Evolutionary conservation across 2,329 filamentous ascomycete species (phyloP), one percentile per base, ranked within the genome.

Genomic region (Fusarium nanum): DNA sequence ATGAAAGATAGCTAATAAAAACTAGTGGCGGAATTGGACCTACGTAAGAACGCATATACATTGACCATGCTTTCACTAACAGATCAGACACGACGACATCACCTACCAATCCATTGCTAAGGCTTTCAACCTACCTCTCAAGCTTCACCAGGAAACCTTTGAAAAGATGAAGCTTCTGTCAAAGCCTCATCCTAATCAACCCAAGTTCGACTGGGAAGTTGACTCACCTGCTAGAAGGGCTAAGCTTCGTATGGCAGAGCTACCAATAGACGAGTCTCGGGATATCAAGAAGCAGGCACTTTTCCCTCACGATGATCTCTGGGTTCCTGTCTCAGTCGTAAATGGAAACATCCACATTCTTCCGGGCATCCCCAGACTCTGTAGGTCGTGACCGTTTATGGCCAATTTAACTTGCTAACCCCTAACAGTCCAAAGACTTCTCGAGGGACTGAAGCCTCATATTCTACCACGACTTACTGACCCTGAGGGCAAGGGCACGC

Each of bases 341-440:
- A 98, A 98, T 76, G 93, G 93, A 53, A 99, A 99, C 76, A 83
- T 98, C 7, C 93, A 98, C 79, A 96, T 98, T 65, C 84, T 98
- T 4, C 96, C 96, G 1, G 96, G 96, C 1, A 92, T 98, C 18
- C 96, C 96, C 1, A 86, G 89, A 55, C 83, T 98, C 3, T 99
- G 88, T 87, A 77, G 77, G 86, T 78, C 6, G 30, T 44, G 42
- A n/a, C 12, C 12, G 23, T 23, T 12, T 12, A 18, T 23, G 23
- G 30, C 11, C 11, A 20, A 6, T 13, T 30, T 30, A 30, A 34
- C 32, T 40, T 46, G 20, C 61, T 76, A 48, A 74, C 59, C 20
- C 12, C 22, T 16, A 55, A 60, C 58, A 88, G 86, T 97, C 76
- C 90, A 95, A 80, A 85, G 85, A 54, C 85, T 98, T 68, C 83